Evolutionary conservation across 2,329 filamentous ascomycete species (phyloP), one percentile per base, ranked within the genome.

Genomic region (Diaporthe sp.): DNA sequence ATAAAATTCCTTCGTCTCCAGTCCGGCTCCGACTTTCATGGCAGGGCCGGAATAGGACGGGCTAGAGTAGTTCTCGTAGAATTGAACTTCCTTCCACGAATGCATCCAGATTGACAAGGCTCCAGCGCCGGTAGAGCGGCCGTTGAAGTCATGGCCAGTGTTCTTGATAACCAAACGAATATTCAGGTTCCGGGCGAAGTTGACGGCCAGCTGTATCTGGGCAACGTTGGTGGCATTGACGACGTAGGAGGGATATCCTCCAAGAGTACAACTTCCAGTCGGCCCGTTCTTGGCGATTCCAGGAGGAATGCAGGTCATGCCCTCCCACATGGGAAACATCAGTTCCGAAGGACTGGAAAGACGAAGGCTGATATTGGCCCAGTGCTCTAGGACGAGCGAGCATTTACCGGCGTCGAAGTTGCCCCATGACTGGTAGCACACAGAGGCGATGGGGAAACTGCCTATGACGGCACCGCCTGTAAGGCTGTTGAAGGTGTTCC

Each of bases 141-240:
- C 82, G 55, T 83, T 80, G 76, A 86, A 88, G 77, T 88, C 86
- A 75, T 89, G 88, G 33, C 87, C 87, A 0, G 87, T 89, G 79
- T 89, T 87, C 75, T 84, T 85, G 73, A 89, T 82, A 52, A 89
- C 85, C 25, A 89, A 80, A 2, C 87, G 87, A 55, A 89, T 82
- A 77, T 88, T 87, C 8, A 82, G 78, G 40, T 82, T 83, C 15
- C 84, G 82, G 19, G 87, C 86, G 75, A 89, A 85, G 76, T 87
- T 86, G 61, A 88, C 79, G 0, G 85, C 83, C 1, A 84, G 80
- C 78, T 86, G 86, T 45, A 87, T 81, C 35, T 87, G 83, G 12
- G 81, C 81, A 0, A 85, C 84, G 22, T 80, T 84, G 10, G 79
- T 83, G 2, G 81, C 83, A 25, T 85, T 83, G 35, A 87, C 79